Conservation (phyloP, 768 basidiomycete genomes). For the Termitomyces sp. region DNA sequence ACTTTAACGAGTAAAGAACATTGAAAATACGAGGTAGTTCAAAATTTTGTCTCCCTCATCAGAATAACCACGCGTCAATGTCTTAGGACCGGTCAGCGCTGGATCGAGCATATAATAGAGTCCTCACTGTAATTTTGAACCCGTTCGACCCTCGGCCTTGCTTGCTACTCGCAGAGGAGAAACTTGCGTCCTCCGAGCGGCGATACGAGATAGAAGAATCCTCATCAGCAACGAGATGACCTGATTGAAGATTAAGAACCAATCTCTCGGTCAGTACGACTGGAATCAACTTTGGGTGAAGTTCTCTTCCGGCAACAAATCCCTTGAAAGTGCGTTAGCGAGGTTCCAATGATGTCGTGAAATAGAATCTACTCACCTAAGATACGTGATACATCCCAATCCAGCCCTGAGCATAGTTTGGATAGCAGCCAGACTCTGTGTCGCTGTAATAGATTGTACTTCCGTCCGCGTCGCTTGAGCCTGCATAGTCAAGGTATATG, state of each 20-base stretch:
- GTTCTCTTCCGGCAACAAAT: conserved; percentile 76
- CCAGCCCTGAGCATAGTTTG: conserved; percentile 72
- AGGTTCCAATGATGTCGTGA: background rate
- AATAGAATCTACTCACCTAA: conserved; percentile 42
- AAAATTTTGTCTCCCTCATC: conserved; percentile 80
- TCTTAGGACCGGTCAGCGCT: conserved; percentile 25
- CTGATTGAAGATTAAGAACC: conserved; percentile 24
- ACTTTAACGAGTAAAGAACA: conserved; percentile 6
- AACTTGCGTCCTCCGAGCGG: conserved; percentile 27
- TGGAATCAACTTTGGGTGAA: conserved; percentile 56
- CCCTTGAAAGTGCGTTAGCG: conserved; percentile 34
- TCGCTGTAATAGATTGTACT: conserved; percentile 44
- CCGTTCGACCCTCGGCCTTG: conserved; percentile 49
- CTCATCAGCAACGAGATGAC: conserved; percentile 52
- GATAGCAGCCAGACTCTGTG: conserved; percentile 66
- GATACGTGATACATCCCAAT: conserved; percentile 72
- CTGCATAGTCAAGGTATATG: conserved; percentile 24
- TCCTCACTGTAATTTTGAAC: conserved; percentile 62
- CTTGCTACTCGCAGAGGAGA: conserved; percentile 34
- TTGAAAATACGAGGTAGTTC: conserved; percentile 65
- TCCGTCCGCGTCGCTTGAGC: conserved; percentile 30
- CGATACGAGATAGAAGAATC: conserved; percentile 30
- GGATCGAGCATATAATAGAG: background rate
- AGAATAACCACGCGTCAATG: conserved; percentile 72
- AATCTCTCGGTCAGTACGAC: background rate